Conservation (phyloP, 805 yeast genomes). For the Helenozyma rhizophorensis region DNA sequence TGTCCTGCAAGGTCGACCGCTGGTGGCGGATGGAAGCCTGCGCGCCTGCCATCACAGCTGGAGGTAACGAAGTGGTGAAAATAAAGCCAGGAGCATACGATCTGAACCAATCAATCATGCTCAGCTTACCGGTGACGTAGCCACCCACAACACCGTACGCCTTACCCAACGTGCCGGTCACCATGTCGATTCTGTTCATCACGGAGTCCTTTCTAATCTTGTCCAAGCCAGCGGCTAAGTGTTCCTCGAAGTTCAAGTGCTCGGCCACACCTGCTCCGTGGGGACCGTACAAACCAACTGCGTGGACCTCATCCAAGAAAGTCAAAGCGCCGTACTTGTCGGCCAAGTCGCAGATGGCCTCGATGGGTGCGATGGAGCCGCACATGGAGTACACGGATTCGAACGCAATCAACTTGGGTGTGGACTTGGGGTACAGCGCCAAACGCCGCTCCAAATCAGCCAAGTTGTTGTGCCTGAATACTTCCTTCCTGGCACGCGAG, state of each 20-base stretch:
- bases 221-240: constrained; percentile 61
- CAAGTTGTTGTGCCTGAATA: constrained; percentile 89
- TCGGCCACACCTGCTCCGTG: constrained; percentile 99
- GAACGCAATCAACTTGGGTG: constrained; percentile 93
- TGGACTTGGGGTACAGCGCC: constrained; percentile 74
- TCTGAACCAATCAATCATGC: constrained; percentile 90
- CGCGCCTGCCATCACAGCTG: constrained; percentile 97
- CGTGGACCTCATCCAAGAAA: constrained; percentile 96
- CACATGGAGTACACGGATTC: constrained; percentile 98
- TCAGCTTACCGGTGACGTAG: constrained; percentile 84
- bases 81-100: constrained; percentile 97
- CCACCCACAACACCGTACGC: constrained; percentile 98
- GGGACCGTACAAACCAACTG: constrained; percentile 98
- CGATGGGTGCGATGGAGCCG: constrained; percentile 94
- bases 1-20: constrained; percentile 68
- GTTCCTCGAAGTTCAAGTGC: constrained; percentile 84
- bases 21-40: constrained; percentile 82
- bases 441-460: constrained; percentile 75
- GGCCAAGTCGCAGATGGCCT: constrained; percentile 89
- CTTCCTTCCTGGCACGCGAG: constrained; percentile 81
- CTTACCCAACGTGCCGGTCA: constrained; percentile 96
- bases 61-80: constrained; percentile 95
- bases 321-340: constrained; percentile 97
- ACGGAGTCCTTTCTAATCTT: constrained; percentile 44
- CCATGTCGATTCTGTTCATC: constrained; percentile 88